phyloP scores from a whole-genome alignment of 2,329 filamentous ascomycete species.

The Microthyrium microscopicum region DNA sequence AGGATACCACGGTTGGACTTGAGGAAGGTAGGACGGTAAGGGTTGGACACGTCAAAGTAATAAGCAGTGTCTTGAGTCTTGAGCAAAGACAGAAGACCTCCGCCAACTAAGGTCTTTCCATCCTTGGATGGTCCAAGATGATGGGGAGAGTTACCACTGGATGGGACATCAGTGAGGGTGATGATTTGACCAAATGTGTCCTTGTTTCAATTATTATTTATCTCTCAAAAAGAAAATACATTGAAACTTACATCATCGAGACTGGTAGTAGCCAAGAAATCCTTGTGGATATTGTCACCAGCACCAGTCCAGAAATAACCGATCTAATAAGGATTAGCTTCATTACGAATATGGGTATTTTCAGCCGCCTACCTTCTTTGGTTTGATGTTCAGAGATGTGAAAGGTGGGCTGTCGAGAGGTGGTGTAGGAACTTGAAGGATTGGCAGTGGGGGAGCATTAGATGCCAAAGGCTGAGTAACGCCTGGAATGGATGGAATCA shows the following conservation, averaged over 20 bases:
- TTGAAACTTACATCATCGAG: slow-evolving; percentile 32
- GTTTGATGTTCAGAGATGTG: slow-evolving; percentile 36
- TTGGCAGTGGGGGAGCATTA: slow-evolving; percentile 36
- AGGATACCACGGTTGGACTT: slow-evolving; percentile 45
- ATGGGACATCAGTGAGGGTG: slow-evolving; percentile 39
- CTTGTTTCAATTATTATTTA: slow-evolving; percentile 14
- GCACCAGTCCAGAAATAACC: slow-evolving; percentile 48
- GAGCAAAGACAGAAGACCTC: slow-evolving; percentile 40
- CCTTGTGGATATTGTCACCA: slow-evolving; percentile 41
- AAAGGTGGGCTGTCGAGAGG: slow-evolving; percentile 39
- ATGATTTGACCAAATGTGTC: slow-evolving; percentile 46
- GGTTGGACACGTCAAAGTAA: slow-evolving; percentile 43
- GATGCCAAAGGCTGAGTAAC: slow-evolving; percentile 39
- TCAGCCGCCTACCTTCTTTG: too few relatives aligned
- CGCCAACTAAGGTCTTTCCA: slow-evolving; percentile 40
- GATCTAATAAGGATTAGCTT: too few relatives aligned
- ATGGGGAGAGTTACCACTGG: slow-evolving; percentile 43
- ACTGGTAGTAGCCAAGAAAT: slow-evolving; percentile 42
- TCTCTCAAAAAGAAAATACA: neutral
- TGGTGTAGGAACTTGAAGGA: slow-evolving; percentile 43
- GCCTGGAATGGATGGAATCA: slow-evolving; percentile 42
- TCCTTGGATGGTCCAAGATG: slow-evolving; percentile 39
- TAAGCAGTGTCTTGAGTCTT: slow-evolving; percentile 45
- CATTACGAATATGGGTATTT: too few relatives aligned
- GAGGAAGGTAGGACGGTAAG: slow-evolving; percentile 40